Evolutionary conservation across 805 yeast genomes (phyloP).

Genomic region (Zygosaccharomyces kombuchaensis): DNA sequence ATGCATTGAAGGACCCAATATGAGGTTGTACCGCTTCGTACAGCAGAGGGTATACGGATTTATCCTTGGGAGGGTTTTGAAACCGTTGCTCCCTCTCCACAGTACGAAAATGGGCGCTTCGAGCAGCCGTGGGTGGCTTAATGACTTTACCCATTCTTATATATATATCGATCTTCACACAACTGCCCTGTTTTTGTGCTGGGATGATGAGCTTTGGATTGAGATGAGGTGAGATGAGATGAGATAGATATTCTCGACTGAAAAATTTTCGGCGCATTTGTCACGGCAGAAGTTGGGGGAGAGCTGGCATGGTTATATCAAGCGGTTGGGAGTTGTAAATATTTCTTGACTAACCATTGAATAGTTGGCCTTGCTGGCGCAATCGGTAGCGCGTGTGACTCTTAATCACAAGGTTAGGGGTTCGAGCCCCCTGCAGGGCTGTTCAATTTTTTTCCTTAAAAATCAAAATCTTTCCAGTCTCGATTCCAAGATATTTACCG

Average conservation of each 20-base stretch:
- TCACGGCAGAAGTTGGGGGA: neutral
- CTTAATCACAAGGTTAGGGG: conserved; percentile 28
- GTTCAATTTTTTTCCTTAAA: conserved; percentile 7
- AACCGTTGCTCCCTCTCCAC: conserved; percentile 84
- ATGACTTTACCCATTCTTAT: conserved; percentile 31
- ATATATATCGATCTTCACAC: neutral
- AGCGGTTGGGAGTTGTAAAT: neutral
- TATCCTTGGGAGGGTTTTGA: conserved; percentile 83
- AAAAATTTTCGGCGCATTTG: conserved; percentile 11
- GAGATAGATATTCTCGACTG: neutral
- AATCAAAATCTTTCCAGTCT: too few species aligned
- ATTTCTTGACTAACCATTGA: neutral
- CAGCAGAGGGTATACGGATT: conserved; percentile 74
- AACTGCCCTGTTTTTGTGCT: neutral
- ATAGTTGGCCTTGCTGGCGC: conserved; percentile 23
- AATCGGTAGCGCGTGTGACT: conserved; percentile 29
- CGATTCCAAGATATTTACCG: too few species aligned
- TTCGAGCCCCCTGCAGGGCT: conserved; percentile 28
- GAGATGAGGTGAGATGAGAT: conserved; percentile 20
- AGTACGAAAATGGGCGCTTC: conserved; percentile 54
- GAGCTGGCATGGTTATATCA: neutral
- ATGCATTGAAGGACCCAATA: conserved; percentile 91
- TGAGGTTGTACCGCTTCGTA: conserved; percentile 93
- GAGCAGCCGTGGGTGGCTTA: conserved; percentile 27
- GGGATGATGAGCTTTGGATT: neutral